Evolutionary conservation across 2,329 filamentous ascomycete genomes (phyloP), one percentile per base, ranked within the genome.

Genomic region (Lachnum nothofagi): DNA sequence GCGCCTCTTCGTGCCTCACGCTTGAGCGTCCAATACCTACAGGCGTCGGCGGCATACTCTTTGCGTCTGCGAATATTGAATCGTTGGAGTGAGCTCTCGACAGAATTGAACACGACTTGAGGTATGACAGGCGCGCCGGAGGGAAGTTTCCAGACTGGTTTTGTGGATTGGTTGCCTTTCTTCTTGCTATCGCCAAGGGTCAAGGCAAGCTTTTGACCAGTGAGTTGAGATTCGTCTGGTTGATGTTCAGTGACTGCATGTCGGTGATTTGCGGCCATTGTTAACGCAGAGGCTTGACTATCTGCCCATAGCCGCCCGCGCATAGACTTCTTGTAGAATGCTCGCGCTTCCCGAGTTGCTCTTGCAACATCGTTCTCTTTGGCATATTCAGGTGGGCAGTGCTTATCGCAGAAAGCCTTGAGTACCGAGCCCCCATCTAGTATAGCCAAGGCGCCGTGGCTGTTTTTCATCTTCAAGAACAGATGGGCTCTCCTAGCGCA

Each of bases 21-120:
- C 71, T 98, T 98, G 55, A 98, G 70, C 0, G 93, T 97, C 93
- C 93, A 98, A 69, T 97, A 98, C 60, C 89, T 90, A 71, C 91
- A 97, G 2, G 88, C 88, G 67, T 96, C 91, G 49, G 89, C 85
- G 2, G 94, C 84, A 66, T 89, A 98, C 52, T 96, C 91, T 64
- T 94, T 95, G 44, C 90, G 82, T 65, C 93, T 94, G 24, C 86
- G 82, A 29, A 88, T 76, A n/a, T 81, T 80, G 65, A 97, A 97
- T 41, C 88, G 83, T 54, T 85, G 80, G 27, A 98, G 76, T 0
- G 91, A 88, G 38, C 81, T 80, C 59, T 95, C 88, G 19, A 98
- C 89, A 23, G 85, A 83, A 57, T 91, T 86, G 53, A 90, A 90
- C 3, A 97, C 86, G 2, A 87, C 83, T 57, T 91, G 85, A 0